A percentile compares a stretch with the other conserved stretches of the same genome.
Conservation (phyloP, 2,329 filamentous ascomycete species). For the Cladosporium austrohemisphaericum region DNA sequence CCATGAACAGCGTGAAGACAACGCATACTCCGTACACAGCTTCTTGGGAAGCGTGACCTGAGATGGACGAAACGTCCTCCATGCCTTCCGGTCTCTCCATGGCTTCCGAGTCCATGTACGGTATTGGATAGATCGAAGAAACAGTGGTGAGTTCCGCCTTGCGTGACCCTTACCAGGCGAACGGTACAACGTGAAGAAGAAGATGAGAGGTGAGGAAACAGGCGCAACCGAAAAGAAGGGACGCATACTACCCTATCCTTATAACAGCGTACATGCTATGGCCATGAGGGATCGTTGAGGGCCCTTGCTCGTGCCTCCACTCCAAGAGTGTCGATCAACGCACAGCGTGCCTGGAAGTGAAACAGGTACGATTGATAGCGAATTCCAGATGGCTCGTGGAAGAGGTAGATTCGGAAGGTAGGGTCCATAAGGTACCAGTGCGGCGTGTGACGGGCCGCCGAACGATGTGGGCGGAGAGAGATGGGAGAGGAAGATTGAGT, state of each 20-base stretch:
- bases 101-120: neutral
- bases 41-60: constrained; percentile 3
- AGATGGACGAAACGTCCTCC: constrained; percentile 7
- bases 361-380: constrained; percentile 8
- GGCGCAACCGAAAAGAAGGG: neutral
- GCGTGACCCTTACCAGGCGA: neutral
- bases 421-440: constrained; percentile 9
- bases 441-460: constrained; percentile 7
- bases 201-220: neutral
- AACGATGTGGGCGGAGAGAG: neutral
- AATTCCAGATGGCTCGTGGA: constrained; percentile 7
- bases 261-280: neutral
- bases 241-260: neutral
- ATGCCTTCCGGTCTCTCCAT: constrained; percentile 3
- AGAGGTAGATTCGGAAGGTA: neutral
- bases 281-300: constrained; percentile 10
- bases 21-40: constrained; percentile 8
- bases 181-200: neutral
- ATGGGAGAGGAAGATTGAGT: neutral
- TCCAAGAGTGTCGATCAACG: constrained; percentile 2
- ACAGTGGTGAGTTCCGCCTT: neutral
- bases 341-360: constrained; percentile 3
- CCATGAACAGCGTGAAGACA: constrained; percentile 6
- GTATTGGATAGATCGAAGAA: neutral
- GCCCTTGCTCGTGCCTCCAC: neutral